phyloP scores from a whole-genome alignment of 116 monocot genomes.

The Zostera marina region DNA sequence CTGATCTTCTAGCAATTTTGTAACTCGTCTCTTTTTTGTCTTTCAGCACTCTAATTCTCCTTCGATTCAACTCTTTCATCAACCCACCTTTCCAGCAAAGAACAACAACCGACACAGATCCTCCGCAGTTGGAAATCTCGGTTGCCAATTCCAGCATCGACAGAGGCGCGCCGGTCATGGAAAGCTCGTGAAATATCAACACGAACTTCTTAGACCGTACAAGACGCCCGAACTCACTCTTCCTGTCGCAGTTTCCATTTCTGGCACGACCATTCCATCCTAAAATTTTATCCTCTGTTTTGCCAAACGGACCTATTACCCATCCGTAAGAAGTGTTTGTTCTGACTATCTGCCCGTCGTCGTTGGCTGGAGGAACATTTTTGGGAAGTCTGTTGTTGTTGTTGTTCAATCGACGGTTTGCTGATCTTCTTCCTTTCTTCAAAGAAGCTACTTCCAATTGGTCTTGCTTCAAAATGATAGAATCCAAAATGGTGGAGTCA shows the following conservation, averaged over 20 bases:
- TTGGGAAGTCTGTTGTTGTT: conserved; percentile 10
- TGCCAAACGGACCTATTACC: conserved; percentile 65
- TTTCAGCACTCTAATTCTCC: conserved; percentile 70
- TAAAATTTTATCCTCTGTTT: conserved; percentile 46
- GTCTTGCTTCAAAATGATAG: conserved; percentile 4
- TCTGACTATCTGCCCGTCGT: conserved; percentile 43
- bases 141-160: conserved; percentile 94
- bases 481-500: conserved; percentile 7
- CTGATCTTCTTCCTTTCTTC: conserved; percentile 16
- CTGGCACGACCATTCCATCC: conserved; percentile 54
- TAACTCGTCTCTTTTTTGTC: conserved; percentile 49
- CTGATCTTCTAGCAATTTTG: conserved; percentile 60
- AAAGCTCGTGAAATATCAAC: conserved; percentile 85
- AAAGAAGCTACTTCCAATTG: conserved; percentile 6
- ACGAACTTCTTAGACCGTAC: conserved; percentile 61
- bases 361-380: conserved; percentile 15
- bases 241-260: conserved; percentile 49
- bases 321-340: conserved; percentile 65
- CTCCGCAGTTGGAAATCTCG: conserved; percentile 78
- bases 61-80: conserved; percentile 49
- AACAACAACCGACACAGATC: conserved; percentile 48
- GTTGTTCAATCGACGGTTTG: conserved; percentile 11
- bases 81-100: conserved; percentile 73
- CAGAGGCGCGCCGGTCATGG: conserved; percentile 84
- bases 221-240: conserved; percentile 44